Evolutionary conservation across 768 basidiomycete genomes (phyloP), one percentile per base, ranked within the genome.

Genomic region (Leucocoprinus leucothites): DNA sequence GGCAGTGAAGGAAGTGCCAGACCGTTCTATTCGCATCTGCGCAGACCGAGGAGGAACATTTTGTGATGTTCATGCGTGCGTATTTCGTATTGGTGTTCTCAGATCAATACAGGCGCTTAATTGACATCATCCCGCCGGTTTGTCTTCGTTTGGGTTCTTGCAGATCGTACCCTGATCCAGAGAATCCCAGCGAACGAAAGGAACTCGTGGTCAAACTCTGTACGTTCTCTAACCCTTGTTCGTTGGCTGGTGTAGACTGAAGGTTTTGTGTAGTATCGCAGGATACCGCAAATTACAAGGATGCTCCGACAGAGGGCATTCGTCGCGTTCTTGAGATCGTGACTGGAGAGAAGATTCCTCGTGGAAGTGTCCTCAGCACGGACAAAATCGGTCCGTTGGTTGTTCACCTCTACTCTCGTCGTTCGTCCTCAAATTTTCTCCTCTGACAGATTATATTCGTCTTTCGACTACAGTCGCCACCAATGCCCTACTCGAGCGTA

Each of bases 391-490:
- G 91, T 89, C 51, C 13, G 78, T 60, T 24, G 2, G 31, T 24
- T 45, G 16, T 50, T n/a, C 46, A 25, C 31, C 41, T 14, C 14
- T 35, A 21, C 22, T 41, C 19, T 34, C 34, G 1, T 40, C 35
- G 22, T 22, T 21, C 21, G 18, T 22, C 21, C 28, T 28, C 22
- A 19, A 36, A 59, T 48, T 46, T n/a, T 25, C 41, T n/a, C 2
- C 25, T 43, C 41, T 24, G 44, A 9, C 57, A 93, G 94, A 96
- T 64, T 94, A 93, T 65, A 92, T 96, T 59, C 84, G 94, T 16
- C 74, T 96, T 7, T 94, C 91, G 0, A 97, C 95, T 0, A 98
- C 96, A 0, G 93, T 98, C 3, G 95, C 94, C 0, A 98, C 96
- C 16, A 98, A 98, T 63, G 95, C 96, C 0, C 80, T 98, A 0